Conservation (phyloP, 345 rosid genomes). For the Excoecaria agallocha region DNA sequence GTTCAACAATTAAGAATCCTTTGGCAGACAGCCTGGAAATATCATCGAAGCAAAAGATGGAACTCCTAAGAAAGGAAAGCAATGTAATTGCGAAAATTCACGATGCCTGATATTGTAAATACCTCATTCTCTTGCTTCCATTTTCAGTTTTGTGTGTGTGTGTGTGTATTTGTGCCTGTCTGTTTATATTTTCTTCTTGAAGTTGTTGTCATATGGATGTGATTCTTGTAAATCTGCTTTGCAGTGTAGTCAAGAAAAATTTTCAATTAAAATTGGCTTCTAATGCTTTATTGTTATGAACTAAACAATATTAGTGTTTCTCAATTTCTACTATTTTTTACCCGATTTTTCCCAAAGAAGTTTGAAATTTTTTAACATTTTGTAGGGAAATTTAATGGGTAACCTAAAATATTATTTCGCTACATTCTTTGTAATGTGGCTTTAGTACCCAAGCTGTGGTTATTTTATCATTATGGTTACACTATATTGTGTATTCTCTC, state of each 20-base stretch:
- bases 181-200: neutral
- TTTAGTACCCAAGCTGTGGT: neutral
- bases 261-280: neutral
- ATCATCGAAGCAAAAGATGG: constrained; percentile 46
- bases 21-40: constrained; percentile 27
- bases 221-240: too few species aligned
- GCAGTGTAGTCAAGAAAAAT: neutral
- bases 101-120: constrained; percentile 82
- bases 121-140: neutral
- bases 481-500: neutral
- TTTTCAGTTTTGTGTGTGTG: neutral
- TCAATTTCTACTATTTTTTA: neutral
- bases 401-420: too few species aligned
- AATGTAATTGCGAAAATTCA: constrained; percentile 72
- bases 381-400: neutral
- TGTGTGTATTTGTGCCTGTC: neutral
- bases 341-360: neutral
- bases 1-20: constrained; percentile 51
- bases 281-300: neutral
- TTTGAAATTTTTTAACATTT: neutral
- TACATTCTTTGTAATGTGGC: neutral
- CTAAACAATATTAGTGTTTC: neutral
- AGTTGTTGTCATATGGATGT: neutral
- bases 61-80: constrained; percentile 63
- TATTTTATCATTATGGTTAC: neutral